phyloP scores from a whole-genome alignment of 2,329 filamentous ascomycete species.

The Colletotrichum sp. region DNA sequence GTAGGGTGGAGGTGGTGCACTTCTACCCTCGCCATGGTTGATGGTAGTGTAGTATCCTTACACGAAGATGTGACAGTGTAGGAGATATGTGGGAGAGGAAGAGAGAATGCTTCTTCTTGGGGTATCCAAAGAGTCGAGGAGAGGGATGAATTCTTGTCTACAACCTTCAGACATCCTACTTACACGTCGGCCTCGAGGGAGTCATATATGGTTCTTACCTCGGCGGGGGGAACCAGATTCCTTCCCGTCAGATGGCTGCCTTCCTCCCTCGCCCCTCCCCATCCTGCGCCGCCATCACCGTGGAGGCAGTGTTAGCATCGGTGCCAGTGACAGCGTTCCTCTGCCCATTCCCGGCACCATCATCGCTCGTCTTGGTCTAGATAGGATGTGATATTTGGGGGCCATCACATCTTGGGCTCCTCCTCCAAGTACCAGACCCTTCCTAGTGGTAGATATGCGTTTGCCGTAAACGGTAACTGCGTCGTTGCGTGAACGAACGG shows the following conservation, averaged over 20 bases:
- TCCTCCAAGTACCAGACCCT: background rate
- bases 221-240: background rate
- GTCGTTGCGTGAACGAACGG: background rate
- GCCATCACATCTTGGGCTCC: background rate
- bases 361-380: background rate
- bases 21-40: background rate
- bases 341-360: background rate
- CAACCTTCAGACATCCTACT: background rate
- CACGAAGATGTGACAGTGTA: background rate
- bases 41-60: background rate
- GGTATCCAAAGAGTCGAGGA: background rate
- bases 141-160: background rate
- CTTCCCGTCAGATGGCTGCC: background rate
- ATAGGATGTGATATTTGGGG: background rate
- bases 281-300: background rate
- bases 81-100: background rate
- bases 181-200: background rate
- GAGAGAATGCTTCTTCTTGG: background rate
- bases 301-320: background rate
- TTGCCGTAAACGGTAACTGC: background rate
- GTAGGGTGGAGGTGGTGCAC: slow-evolving; percentile 28
- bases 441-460: background rate
- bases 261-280: background rate
- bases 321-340: background rate
- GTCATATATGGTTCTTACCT: background rate